Base-by-base conservation (phyloP, 139 green algal genomes). In the Tetratostichococcus sp. region DNA sequence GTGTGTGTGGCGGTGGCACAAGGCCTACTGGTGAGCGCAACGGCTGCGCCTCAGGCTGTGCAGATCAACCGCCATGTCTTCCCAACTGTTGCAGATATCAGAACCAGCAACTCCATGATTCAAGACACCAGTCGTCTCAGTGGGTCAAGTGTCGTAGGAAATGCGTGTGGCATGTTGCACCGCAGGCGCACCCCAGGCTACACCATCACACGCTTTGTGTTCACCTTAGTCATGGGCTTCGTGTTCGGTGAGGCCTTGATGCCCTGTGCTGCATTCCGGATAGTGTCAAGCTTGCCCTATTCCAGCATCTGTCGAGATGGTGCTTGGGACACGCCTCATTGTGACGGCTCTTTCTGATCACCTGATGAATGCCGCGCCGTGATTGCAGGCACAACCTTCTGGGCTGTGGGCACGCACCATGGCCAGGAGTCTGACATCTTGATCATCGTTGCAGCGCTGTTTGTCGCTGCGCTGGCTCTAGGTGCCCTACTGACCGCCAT, bases 151-250 rank as follows among this genome's bases (percentile, higher is more conserved):
- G 39, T 11, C 11, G 39, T 11, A 21, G 39, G 11, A 6, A 50
- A 11, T 21, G 39, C 39, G 8, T 50, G 39, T 11, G 8, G 39
- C 39, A 6, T 11, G 39, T 11, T 50, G 39, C 39, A 86, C 39
- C 11, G 39, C 73, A 87, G 77, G 72, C 76, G 78, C 70, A 71
- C 57, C 30, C 71, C 70, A n/a, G 67, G 77, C 43, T 91, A 88
- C 80, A 78, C 86, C 66, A 32, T 78, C 8, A 65, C 77, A 16
- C 75, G 86, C n/a, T 65, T 82, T 43, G 59, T 30, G 42, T 80
- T 87, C 35, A 87, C 85, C 30, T 65, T 87, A n/a, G 26, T 84
- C 28, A 67, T 90, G 35, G 79, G 65, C 25, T 62, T 90, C 32
- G 67, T 84, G 23, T 81, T 88, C n/a, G 80, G 80, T 62, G 14